A percentile compares a stretch with the other conserved stretches of the same genome.
Conservation (phyloP, 768 basidiomycete genomes). For the Pleurotus tuber-regium region DNA sequence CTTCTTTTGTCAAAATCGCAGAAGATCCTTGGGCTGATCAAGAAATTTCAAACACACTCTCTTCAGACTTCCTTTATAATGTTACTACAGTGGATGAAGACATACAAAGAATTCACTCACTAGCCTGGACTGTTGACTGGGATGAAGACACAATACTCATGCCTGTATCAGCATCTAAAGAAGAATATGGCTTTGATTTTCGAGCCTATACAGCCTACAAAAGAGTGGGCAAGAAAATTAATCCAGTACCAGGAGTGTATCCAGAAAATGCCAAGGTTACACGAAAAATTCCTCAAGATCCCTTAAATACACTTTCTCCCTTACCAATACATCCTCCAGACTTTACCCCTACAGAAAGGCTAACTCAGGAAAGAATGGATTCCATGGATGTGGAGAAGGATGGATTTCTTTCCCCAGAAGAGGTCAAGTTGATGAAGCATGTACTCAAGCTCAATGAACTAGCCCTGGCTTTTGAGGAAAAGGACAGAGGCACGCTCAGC, state of each 20-base stretch:
- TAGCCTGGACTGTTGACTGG: slow-evolving; percentile 1
- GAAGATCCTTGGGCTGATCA: not conserved
- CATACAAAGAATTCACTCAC: not conserved
- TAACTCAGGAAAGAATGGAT: slow-evolving; percentile 26
- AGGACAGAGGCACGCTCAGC: slow-evolving; percentile 20
- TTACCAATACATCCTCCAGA: slow-evolving; percentile 28
- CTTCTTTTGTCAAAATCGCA: not conserved
- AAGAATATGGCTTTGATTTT: not conserved
- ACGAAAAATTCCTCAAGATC: slow-evolving; percentile 30
- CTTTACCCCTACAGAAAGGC: slow-evolving; percentile 25
- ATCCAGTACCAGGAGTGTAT: slow-evolving; percentile 31
- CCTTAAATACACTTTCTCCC: slow-evolving; percentile 23
- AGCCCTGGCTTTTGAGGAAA: slow-evolving; percentile 30
- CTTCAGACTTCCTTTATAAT: not conserved
- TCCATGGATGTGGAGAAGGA: slow-evolving; percentile 22
- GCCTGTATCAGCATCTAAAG: not conserved
- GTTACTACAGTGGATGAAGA: not conserved
- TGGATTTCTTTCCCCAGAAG: slow-evolving; percentile 32
- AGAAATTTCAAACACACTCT: not conserved
- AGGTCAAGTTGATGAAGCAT: slow-evolving; percentile 30
- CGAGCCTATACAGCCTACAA: slow-evolving; percentile 26
- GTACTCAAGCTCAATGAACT: slow-evolving; percentile 28
- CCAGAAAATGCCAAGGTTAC: slow-evolving; percentile 31
- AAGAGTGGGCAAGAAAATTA: slow-evolving; percentile 25
- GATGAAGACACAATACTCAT: slow-evolving; percentile 1